phyloP scores from a whole-genome alignment of 2,329 filamentous ascomycete genomes.

The Boeremia exigua region DNA sequence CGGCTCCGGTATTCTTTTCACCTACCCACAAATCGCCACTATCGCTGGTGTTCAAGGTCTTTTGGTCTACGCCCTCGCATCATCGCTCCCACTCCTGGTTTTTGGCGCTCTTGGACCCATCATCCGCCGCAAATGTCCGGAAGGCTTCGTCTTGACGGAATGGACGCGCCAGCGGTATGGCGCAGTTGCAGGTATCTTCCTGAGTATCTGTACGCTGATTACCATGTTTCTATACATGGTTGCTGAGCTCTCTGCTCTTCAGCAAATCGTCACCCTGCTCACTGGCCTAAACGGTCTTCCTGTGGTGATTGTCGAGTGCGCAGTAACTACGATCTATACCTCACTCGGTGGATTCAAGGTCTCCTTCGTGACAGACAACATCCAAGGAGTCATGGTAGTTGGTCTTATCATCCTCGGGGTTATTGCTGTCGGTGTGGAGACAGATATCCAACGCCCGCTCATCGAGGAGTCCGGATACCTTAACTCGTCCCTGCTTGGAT shows the following conservation, averaged over 20 bases:
- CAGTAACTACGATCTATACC: constrained; percentile 82
- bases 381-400: constrained; percentile 80
- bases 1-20: constrained; percentile 82
- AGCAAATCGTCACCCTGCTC: constrained; percentile 76
- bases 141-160: constrained; percentile 84
- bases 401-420: constrained; percentile 76
- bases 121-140: constrained; percentile 79
- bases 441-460: constrained; percentile 71
- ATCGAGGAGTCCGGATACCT: constrained; percentile 73
- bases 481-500: constrained; percentile 74
- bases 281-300: constrained; percentile 78
- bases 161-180: constrained; percentile 85
- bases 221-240: constrained; percentile 90
- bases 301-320: constrained; percentile 77
- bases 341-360: constrained; percentile 83
- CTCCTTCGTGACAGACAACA: constrained; percentile 82
- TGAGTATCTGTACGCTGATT: constrained; percentile 78
- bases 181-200: constrained; percentile 69
- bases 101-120: constrained; percentile 78
- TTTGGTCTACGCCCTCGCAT: constrained; percentile 75
- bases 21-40: constrained; percentile 80
- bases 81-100: constrained; percentile 73
- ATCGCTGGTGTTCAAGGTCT: constrained; percentile 81
- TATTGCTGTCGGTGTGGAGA: constrained; percentile 78
- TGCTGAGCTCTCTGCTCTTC: constrained; percentile 79